phyloP scores from a whole-genome alignment of 1,284 basidiomycete genomes.

The Rhodotorula sp. region DNA sequence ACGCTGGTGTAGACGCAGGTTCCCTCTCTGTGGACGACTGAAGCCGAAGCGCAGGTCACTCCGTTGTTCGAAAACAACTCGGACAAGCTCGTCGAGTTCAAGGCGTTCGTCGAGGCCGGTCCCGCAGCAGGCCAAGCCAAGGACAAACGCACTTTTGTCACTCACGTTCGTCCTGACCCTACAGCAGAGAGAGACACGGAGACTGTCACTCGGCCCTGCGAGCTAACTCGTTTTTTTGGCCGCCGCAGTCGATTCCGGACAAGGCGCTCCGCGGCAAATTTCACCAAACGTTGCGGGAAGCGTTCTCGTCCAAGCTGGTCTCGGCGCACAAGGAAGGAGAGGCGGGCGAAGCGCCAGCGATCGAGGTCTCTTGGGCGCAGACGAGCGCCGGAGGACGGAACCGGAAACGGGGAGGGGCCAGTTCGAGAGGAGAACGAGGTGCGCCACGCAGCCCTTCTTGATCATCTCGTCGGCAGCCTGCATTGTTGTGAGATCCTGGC shows the following conservation, averaged over 20 bases:
- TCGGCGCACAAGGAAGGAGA: conserved; percentile 64
- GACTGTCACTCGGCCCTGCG: too few relatives aligned
- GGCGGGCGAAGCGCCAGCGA: conserved; percentile 22
- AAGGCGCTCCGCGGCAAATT: conserved; percentile 79
- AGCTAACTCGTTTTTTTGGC: neutral
- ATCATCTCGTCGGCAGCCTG: neutral
- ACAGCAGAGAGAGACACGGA: too few relatives aligned
- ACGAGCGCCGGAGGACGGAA: neutral
- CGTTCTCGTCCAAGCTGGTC: conserved; percentile 79
- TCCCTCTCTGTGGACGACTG: conserved; percentile 17
- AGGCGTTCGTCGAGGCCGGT: conserved; percentile 24
- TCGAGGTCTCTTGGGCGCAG: conserved; percentile 36
- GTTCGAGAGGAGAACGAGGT: conserved; percentile 2
- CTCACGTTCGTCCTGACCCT: conserved; percentile 4
- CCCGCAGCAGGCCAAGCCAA: neutral
- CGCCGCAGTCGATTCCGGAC: conserved; percentile 67
- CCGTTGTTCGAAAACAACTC: conserved; percentile 7
- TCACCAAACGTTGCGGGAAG: conserved; percentile 74
- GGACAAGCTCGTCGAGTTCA: conserved; percentile 28
- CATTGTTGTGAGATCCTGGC: neutral
- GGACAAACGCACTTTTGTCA: conserved; percentile 12
- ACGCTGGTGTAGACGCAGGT: neutral
- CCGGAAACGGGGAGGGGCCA: neutral
- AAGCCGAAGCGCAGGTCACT: neutral
- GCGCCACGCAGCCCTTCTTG: neutral